Evolutionary conservation across 2,329 filamentous ascomycete species (phyloP).

Genomic region (Ceratocystis destructans): DNA sequence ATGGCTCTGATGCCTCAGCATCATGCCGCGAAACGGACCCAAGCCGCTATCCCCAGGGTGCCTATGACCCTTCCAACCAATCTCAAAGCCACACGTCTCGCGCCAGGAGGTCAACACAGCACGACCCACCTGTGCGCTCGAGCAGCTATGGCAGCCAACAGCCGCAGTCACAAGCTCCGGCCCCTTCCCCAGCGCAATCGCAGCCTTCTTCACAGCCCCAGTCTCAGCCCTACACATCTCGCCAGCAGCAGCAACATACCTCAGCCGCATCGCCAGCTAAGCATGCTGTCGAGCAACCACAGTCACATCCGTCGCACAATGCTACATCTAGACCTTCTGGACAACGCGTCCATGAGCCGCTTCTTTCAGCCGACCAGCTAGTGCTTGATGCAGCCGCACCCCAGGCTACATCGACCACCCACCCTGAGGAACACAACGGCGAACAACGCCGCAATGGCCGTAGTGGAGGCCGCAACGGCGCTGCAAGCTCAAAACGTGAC

Average conservation of each 20-base stretch:
- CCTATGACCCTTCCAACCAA: constrained; percentile 21
- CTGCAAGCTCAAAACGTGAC: constrained; percentile 31
- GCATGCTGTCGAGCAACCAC: constrained; percentile 6
- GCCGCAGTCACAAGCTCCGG: constrained; percentile 1
- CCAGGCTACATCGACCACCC: constrained; percentile 32
- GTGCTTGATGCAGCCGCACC: constrained; percentile 32
- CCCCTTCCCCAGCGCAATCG: neutral
- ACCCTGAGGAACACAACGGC: constrained; percentile 28
- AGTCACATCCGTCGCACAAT: neutral
- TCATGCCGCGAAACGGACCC: constrained; percentile 14
- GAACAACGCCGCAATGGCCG: constrained; percentile 16
- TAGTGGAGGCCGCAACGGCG: constrained; percentile 12
- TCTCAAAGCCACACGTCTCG: constrained; percentile 17
- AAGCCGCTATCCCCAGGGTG: constrained; percentile 22
- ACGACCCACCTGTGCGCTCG: constrained; percentile 29
- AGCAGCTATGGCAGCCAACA: constrained; percentile 21
- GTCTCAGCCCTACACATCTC: constrained; percentile 3
- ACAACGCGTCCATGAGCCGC: constrained; percentile 11
- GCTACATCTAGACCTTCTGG: constrained; percentile 24
- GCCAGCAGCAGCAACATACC: neutral
- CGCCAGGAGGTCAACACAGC: constrained; percentile 23
- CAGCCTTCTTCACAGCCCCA: constrained; percentile 1
- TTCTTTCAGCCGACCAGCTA: constrained; percentile 16
- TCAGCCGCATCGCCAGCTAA: constrained; percentile 3
- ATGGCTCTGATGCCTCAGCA: constrained; percentile 20